Evolutionary conservation across 2,329 filamentous ascomycete species (phyloP).

Genomic region (Penicillium hordei): DNA sequence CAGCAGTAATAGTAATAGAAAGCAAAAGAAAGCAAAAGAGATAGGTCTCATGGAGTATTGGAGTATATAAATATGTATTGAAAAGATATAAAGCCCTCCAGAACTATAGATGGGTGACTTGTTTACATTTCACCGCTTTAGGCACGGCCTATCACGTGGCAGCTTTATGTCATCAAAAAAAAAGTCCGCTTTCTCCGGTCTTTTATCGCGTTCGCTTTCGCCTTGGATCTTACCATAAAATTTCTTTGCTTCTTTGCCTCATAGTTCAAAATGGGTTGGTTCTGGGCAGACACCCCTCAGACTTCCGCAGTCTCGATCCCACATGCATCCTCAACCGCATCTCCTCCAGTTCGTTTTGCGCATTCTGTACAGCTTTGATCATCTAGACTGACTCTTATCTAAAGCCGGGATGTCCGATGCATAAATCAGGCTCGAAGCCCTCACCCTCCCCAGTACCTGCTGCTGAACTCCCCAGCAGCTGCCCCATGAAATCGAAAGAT

Average conservation of each 20-base stretch:
- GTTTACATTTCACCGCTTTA: constrained; percentile 6
- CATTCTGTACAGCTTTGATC: neutral
- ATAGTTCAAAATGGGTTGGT: constrained; percentile 62
- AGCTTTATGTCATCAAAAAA: constrained; percentile 15
- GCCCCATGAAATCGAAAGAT: constrained; percentile 52
- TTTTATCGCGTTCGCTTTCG: constrained; percentile 20
- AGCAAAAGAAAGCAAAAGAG: neutral
- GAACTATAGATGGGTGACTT: neutral
- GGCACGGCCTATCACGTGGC: constrained; percentile 3
- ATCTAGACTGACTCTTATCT: constrained; percentile 24
- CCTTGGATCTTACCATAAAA: constrained; percentile 1
- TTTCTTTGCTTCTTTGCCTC: constrained; percentile 3
- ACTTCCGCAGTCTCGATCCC: constrained; percentile 49
- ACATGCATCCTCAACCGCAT: constrained; percentile 47
- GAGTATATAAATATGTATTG: neutral
- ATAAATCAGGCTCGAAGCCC: constrained; percentile 48
- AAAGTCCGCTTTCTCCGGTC: constrained; percentile 17
- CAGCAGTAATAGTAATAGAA: neutral
- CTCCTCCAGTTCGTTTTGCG: constrained; percentile 54
- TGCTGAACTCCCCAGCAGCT: constrained; percentile 35
- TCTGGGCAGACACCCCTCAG: constrained; percentile 61
- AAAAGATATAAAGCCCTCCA: neutral
- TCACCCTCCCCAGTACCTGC: constrained; percentile 31
- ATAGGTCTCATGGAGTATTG: neutral
- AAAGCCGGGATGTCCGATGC: constrained; percentile 70